Percentiles rank a stretch among this genome's conserved stretches.
Evolutionary conservation across 345 rosid genomes (phyloP).

Genomic region (Combretum micranthum): DNA sequence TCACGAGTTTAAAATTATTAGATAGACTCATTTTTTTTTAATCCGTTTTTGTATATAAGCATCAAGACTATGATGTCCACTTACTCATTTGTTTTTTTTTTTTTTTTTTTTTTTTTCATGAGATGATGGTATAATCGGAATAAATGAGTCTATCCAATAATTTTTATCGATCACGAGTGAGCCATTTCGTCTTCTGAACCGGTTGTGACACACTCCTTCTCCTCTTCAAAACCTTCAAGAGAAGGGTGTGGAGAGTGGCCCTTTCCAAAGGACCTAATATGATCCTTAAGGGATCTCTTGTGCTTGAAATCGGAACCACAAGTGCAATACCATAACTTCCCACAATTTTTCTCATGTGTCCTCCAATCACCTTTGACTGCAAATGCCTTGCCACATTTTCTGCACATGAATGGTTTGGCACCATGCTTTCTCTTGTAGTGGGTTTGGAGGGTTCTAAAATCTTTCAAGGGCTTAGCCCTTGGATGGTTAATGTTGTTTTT

Average conservation of each 20-base stretch:
- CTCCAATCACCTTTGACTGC: constrained; percentile 99
- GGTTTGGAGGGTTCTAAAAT: constrained; percentile 72
- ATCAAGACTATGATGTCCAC: too few species aligned
- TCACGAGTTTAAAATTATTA: too few species aligned
- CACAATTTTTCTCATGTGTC: constrained; percentile 97
- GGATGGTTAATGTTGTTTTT: constrained; percentile 87
- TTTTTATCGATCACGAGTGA: constrained; percentile 7
- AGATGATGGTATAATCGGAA: neutral
- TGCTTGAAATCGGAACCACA: constrained; percentile 99
- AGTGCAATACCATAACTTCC: constrained; percentile 92
- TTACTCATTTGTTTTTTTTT: too few species aligned
- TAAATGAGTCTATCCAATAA: neutral
- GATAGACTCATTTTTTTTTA: too few species aligned
- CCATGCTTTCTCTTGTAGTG: constrained; percentile 83
- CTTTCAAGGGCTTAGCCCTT: constrained; percentile 67
- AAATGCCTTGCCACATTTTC: constrained; percentile 80
- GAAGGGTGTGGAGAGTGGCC: constrained; percentile 90
- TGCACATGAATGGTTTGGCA: constrained; percentile 57
- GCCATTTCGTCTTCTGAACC: constrained; percentile 43
- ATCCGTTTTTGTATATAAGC: too few species aligned
- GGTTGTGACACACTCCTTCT: constrained; percentile 52
- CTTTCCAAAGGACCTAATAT: constrained; percentile 81
- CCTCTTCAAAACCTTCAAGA: constrained; percentile 54
- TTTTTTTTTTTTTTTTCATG: too few species aligned
- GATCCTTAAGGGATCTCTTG: constrained; percentile 95